Conservation (phyloP, 257 asterid species). For the Penstemon davidsonii region DNA sequence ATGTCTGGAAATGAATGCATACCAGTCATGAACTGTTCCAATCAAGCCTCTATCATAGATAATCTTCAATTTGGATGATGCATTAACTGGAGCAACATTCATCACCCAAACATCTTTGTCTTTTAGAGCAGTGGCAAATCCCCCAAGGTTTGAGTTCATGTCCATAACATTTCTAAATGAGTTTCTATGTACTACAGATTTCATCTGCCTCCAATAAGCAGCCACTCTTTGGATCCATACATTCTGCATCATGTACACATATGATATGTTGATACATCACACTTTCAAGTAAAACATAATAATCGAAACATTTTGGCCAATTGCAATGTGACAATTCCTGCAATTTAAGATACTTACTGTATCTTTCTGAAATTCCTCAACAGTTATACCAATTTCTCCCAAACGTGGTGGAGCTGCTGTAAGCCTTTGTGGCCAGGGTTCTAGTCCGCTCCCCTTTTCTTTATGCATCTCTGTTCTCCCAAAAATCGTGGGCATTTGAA, state of each 20-base stretch:
- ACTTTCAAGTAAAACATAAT: background rate
- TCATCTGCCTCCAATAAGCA: slow-evolving; percentile 87
- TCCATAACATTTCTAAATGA: slow-evolving; percentile 92
- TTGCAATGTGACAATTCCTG: slow-evolving; percentile 20
- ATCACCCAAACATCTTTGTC: slow-evolving; percentile 94
- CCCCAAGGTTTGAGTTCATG: slow-evolving; percentile 92
- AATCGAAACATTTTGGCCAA: background rate
- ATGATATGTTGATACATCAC: slow-evolving; percentile 7
- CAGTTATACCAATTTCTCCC: slow-evolving; percentile 59
- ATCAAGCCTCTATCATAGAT: slow-evolving; percentile 88
- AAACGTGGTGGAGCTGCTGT: slow-evolving; percentile 72
- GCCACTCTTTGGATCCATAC: slow-evolving; percentile 71
- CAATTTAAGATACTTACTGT: slow-evolving; percentile 53
- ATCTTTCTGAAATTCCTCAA: slow-evolving; percentile 58
- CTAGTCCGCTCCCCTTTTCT: slow-evolving; percentile 71
- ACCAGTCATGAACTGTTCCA: slow-evolving; percentile 95
- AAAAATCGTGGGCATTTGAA: slow-evolving; percentile 1
- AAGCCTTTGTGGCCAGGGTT: slow-evolving; percentile 93
- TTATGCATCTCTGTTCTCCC: slow-evolving; percentile 64
- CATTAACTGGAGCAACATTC: slow-evolving; percentile 83
- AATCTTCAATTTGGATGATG: slow-evolving; percentile 67
- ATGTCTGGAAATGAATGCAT: slow-evolving; percentile 2
- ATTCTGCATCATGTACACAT: slow-evolving; percentile 47
- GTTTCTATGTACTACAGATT: slow-evolving; percentile 52
- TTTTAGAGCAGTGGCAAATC: slow-evolving; percentile 81